Evolutionary conservation across 169 alveolate species (phyloP).

Genomic region (Plasmodium gonderi): DNA sequence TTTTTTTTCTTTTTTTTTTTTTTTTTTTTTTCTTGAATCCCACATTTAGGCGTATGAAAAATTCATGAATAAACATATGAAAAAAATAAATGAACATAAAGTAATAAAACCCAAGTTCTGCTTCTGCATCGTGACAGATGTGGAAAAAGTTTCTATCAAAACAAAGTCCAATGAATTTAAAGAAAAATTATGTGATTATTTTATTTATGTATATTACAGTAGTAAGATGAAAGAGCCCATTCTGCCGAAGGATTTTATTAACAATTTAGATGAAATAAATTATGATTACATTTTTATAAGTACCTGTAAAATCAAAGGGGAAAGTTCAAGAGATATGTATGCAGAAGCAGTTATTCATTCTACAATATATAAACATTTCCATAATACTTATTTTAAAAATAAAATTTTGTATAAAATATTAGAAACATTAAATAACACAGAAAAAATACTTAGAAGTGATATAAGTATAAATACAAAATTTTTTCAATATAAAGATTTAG

Average conservation of each 20-base stretch:
- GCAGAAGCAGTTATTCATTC: slow-evolving; percentile 76
- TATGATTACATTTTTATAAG: slow-evolving; percentile 49
- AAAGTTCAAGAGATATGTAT: slow-evolving; percentile 60
- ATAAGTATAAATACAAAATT: slow-evolving; percentile 9
- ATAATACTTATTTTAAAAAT: slow-evolving; percentile 31
- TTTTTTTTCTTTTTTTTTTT: neutral
- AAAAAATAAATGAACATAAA: neutral
- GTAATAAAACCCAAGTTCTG: slow-evolving; percentile 43
- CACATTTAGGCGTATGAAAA: slow-evolving; percentile 56
- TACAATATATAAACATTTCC: slow-evolving; percentile 15
- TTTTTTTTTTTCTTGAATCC: neutral
- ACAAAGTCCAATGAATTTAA: slow-evolving; percentile 40
- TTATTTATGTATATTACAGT: slow-evolving; percentile 53
- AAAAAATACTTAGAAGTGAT: slow-evolving; percentile 10
- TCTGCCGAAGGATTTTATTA: neutral
- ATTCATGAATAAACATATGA: slow-evolving; percentile 51
- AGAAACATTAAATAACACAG: slow-evolving; percentile 3
- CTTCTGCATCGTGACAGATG: slow-evolving; percentile 40
- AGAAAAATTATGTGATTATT: slow-evolving; percentile 65
- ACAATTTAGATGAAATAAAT: slow-evolving; percentile 19
- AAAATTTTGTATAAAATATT: slow-evolving; percentile 21
- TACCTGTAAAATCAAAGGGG: slow-evolving; percentile 67
- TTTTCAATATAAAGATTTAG: slow-evolving; percentile 23
- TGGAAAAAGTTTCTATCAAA: slow-evolving; percentile 40
- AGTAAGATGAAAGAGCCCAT: slow-evolving; percentile 43